Conservation (phyloP, 768 basidiomycete genomes). For the Phlegmacium glaucopus region DNA sequence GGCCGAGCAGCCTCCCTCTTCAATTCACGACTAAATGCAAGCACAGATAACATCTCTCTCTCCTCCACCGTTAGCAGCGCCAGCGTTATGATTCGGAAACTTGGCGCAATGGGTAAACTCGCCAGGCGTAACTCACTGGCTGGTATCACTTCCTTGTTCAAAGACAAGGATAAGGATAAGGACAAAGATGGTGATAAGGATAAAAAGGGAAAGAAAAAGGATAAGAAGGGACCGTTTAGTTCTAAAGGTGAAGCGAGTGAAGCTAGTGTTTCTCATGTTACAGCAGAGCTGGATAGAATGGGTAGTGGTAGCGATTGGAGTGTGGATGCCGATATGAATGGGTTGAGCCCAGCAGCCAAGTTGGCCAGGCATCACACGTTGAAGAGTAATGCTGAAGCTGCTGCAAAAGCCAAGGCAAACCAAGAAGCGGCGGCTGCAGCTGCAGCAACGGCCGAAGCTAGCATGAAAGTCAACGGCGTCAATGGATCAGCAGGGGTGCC, state of each 20-base stretch:
- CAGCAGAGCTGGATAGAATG: constrained; percentile 77
- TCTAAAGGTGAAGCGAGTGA: constrained; percentile 67
- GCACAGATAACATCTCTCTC: constrained; percentile 93
- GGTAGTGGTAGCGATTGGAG: constrained; percentile 53
- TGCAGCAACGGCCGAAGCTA: constrained; percentile 20
- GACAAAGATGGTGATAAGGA: constrained; percentile 17
- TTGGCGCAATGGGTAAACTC: constrained; percentile 86
- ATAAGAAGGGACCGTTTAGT: constrained; percentile 42
- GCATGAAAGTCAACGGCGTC: constrained; percentile 20
- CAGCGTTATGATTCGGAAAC: constrained; percentile 94
- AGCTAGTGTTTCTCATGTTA: constrained; percentile 75
- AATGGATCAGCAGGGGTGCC: constrained; percentile 38
- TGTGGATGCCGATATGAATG: constrained; percentile 55
- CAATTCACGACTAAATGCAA: constrained; percentile 81
- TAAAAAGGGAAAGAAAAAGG: constrained; percentile 37
- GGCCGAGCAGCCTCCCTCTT: constrained; percentile 74
- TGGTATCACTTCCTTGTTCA: constrained; percentile 92
- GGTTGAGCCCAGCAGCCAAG: constrained; percentile 86
- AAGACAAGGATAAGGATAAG: constrained; percentile 71
- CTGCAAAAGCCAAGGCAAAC: constrained; percentile 54
- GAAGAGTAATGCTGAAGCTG: constrained; percentile 80
- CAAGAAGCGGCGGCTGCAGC: constrained; percentile 29
- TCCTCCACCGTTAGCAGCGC: constrained; percentile 93
- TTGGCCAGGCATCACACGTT: constrained; percentile 90
- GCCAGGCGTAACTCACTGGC: constrained; percentile 86